phyloP scores from a whole-genome alignment of 2,329 filamentous ascomycete species.

The Sodiomyces alkalinus region DNA sequence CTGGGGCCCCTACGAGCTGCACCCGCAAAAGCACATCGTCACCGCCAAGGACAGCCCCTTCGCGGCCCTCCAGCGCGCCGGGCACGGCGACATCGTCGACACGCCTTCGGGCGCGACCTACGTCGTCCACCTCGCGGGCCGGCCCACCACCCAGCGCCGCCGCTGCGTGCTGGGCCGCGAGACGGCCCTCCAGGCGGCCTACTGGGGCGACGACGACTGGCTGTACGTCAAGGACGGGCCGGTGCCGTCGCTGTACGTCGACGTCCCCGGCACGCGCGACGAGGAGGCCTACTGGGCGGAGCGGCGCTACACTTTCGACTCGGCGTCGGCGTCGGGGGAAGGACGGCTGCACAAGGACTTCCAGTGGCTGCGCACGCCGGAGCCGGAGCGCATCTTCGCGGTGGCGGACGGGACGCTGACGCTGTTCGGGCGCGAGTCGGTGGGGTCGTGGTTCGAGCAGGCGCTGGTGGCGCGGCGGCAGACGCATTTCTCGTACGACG shows the following conservation, averaged over 20 bases:
- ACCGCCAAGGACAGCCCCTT: slow-evolving; percentile 34
- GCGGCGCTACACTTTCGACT: slow-evolving; percentile 31
- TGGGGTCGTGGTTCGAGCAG: slow-evolving; percentile 45
- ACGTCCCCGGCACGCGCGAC: slow-evolving; percentile 31
- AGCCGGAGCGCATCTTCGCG: slow-evolving; percentile 35
- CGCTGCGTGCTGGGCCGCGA: slow-evolving; percentile 40
- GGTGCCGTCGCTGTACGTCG: slow-evolving; percentile 35
- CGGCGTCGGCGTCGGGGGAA: slow-evolving; percentile 5
- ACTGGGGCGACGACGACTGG: slow-evolving; percentile 49
- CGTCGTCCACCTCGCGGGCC: slow-evolving; percentile 35
- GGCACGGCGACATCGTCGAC: slow-evolving; percentile 39
- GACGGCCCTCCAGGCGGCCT: slow-evolving; percentile 42
- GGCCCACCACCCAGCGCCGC: slow-evolving; percentile 33
- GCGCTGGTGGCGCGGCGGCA: slow-evolving; percentile 38
- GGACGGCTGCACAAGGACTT: slow-evolving; percentile 33
- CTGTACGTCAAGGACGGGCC: slow-evolving; percentile 45
- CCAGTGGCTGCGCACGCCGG: slow-evolving; percentile 42
- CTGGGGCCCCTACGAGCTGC: slow-evolving; percentile 47
- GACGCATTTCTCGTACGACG: slow-evolving; percentile 45
- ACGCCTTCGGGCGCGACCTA: slow-evolving; percentile 36
- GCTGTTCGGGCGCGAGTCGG: slow-evolving; percentile 33
- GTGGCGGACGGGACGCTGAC: slow-evolving; percentile 23
- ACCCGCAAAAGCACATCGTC: slow-evolving; percentile 42
- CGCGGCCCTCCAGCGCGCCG: slow-evolving; percentile 34
- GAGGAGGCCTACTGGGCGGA: slow-evolving; percentile 34